These are phyloP conservation scores for Sporothrix euskadiensis DNA, from an alignment of 2,329 filamentous ascomycete species.

Conservation along the genomic window DNA sequence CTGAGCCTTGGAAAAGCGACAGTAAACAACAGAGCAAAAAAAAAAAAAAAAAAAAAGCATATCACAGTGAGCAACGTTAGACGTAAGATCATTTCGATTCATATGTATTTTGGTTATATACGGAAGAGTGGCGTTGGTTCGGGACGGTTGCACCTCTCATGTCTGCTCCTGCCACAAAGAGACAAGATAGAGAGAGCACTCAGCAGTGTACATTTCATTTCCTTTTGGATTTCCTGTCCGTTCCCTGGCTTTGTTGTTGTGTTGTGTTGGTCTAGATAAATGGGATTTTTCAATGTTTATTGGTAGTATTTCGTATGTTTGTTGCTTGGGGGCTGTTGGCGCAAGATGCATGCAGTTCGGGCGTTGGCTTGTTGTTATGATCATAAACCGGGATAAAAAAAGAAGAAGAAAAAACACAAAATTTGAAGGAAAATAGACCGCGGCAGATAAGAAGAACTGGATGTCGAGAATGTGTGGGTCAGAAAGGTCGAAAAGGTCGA, in stretches of 20 bases:
- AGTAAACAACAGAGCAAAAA: background rate
- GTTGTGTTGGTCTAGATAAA: background rate
- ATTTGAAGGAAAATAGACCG: background rate
- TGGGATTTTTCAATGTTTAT: slow-evolving; percentile 6
- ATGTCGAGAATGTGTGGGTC: background rate
- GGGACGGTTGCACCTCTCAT: slow-evolving; percentile 12
- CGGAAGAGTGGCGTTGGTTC: slow-evolving; percentile 26
- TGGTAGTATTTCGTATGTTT: background rate
- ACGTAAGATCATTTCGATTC: slow-evolving; percentile 14
- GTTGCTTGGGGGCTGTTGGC: background rate
- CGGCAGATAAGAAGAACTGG: background rate
- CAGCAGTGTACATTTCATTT: slow-evolving; percentile 21
- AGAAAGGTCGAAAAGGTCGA: background rate
- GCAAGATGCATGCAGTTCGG: slow-evolving; percentile 14
- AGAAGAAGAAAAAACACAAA: slow-evolving; percentile 1
- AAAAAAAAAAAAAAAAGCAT: too few relatives aligned
- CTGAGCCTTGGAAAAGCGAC: background rate
- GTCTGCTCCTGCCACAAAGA: background rate
- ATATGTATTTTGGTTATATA: slow-evolving; percentile 26
- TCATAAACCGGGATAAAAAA: slow-evolving; percentile 20
- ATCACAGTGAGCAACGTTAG: too few relatives aligned
- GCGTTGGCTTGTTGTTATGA: slow-evolving; percentile 16
- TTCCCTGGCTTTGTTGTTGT: slow-evolving; percentile 14
- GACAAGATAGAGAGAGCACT: background rate
- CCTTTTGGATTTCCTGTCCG: slow-evolving; percentile 19